phyloP scores from a whole-genome alignment of 202 grass and related monocot genomes.

The Elaeis oleifera region DNA sequence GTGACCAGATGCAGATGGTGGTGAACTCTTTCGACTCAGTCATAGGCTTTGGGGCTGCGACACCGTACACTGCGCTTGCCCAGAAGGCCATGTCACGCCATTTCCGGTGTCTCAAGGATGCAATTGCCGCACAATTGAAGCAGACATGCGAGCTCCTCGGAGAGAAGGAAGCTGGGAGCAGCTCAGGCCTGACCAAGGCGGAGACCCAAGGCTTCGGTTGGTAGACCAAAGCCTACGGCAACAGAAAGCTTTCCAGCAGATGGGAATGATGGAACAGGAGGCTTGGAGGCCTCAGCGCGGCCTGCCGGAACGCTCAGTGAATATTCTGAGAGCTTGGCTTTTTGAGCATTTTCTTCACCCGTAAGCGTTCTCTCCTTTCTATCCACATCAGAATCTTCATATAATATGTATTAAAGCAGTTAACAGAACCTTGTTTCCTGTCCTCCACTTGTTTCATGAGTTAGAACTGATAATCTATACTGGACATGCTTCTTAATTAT shows the following conservation, averaged over 20 bases:
- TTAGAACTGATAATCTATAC: no score
- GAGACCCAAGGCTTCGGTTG: conserved; percentile 81
- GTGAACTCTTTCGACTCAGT: conserved; percentile 99
- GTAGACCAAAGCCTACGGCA: conserved; percentile 87
- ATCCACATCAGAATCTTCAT: background rate
- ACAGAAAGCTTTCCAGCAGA: conserved; percentile 29
- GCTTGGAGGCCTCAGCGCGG: conserved; percentile 93
- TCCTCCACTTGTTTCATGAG: no score
- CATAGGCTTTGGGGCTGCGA: conserved; percentile 84
- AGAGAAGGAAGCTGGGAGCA: conserved; percentile 64
- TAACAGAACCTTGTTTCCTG: no score
- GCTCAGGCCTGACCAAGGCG: conserved; percentile 59
- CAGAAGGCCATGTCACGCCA: conserved; percentile 97
- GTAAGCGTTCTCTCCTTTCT: conserved; percentile 33
- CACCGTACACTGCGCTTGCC: conserved; percentile 87
- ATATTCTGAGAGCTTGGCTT: conserved; percentile 72
- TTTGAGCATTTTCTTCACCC: conserved; percentile 99
- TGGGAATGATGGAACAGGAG: conserved; percentile 98
- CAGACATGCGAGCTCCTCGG: conserved; percentile 69
- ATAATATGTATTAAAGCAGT: no score
- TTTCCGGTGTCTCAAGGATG: conserved; percentile 93
- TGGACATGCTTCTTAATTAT: no score
- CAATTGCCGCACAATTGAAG: conserved; percentile 57
- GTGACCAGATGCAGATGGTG: conserved; percentile 99
- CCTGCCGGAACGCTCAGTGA: conserved; percentile 86